phyloP scores from a whole-genome alignment of 129 eudicot genomes.

The Flaveria trinervia region DNA sequence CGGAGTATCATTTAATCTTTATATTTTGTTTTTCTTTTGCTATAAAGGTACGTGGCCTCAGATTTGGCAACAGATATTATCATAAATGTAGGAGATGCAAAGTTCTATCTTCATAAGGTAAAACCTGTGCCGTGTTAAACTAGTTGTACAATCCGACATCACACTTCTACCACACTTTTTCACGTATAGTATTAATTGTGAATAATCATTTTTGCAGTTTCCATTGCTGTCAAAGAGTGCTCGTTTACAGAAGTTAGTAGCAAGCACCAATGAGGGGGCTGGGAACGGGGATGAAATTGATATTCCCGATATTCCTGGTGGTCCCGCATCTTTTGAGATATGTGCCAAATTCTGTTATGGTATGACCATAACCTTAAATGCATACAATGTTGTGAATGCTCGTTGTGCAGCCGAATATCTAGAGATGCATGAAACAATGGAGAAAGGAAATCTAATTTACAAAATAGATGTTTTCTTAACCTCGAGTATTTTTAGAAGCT shows the following conservation, averaged over 20 bases:
- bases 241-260: slow-evolving; percentile 65
- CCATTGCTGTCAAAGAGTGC: slow-evolving; percentile 90
- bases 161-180: neutral
- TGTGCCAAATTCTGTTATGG: slow-evolving; percentile 98
- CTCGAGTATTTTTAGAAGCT: slow-evolving; percentile 81
- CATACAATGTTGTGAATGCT: slow-evolving; percentile 69
- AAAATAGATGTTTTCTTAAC: slow-evolving; percentile 80
- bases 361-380: slow-evolving; percentile 85
- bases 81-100: slow-evolving; percentile 72
- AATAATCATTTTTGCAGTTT: slow-evolving; percentile 53
- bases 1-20: neutral
- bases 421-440: slow-evolving; percentile 82
- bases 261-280: slow-evolving; percentile 49
- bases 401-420: slow-evolving; percentile 96
- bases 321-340: slow-evolving; percentile 72
- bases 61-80: slow-evolving; percentile 79
- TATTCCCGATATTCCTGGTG: slow-evolving; percentile 86
- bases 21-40: neutral
- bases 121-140: neutral
- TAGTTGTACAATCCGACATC: slow-evolving; percentile 9
- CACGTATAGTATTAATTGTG: neutral
- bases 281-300: slow-evolving; percentile 60
- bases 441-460: slow-evolving; percentile 87
- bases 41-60: slow-evolving; percentile 75
- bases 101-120: slow-evolving; percentile 95